Evolutionary conservation across 176 grass and related monocot genomes (phyloP), one percentile per base, ranked within the genome.

Genomic region (maize (Zea mays)): DNA sequence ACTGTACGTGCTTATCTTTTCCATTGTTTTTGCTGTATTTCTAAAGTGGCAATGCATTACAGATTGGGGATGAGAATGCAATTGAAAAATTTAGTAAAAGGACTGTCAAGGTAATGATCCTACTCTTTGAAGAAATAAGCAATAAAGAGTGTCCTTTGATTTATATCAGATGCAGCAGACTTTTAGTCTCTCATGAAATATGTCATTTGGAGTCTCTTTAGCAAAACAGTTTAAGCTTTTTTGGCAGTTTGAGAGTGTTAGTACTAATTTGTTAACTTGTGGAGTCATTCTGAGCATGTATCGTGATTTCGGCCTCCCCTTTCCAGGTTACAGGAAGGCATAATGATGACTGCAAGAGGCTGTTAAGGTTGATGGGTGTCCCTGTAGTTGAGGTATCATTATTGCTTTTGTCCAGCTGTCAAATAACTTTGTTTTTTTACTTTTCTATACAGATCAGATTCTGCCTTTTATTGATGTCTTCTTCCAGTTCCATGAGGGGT

Each of bases 21-120:
- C 19, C 17, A 63, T 10, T 79, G 3, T 70, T 86, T 61, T 74
- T 62, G 41, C 62, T 63, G n/a, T 63, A 67, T 65, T 56, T 82
- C 38, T 88, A 14, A 74, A 77, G 45, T 51, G n/a, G 60, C 17
- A 78, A 57, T 83, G 44, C 78, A 60, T 83, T 90, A 59, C 77
- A 94, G 96, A 79, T 57, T 87, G 89, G 92, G 74, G 87, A 98
- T 83, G 74, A 83, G n/a, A 85, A 92, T 35, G 86, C 85, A 42
- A 52, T 92, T 81, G 96, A 94, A 81, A 98, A 94, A 47, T 87
- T 88, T 69, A 98, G 92, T 87, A 94, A 98, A 90, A 92, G 89
- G 76, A 98, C 89, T 49, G 89, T 98, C 5, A 92, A 86, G 89
- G 92, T 98, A 87, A 60, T 81, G 21, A 27, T 69, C 4, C 9